A percentile compares a stretch with the other conserved stretches of the same genome.
Conservation (phyloP, 2,329 filamentous ascomycete genomes). For the Meredithiella fracta region DNA sequence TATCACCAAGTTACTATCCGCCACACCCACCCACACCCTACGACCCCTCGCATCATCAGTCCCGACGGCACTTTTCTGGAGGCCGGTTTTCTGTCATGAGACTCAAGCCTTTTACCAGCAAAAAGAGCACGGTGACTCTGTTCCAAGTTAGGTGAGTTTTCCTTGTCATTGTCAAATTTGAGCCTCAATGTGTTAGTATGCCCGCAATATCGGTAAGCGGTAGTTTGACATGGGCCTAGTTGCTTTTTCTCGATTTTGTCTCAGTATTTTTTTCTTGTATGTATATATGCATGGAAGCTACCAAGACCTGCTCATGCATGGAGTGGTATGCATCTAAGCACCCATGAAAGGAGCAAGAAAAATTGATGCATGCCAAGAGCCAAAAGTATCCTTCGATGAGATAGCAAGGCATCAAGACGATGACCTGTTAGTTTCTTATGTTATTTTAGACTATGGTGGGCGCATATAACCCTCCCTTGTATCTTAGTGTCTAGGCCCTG, state of each 20-base stretch:
- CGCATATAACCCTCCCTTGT: background rate
- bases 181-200: background rate
- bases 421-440: background rate
- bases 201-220: background rate
- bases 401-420: background rate
- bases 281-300: background rate
- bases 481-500: background rate
- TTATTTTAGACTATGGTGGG: background rate
- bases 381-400: constrained; percentile 1
- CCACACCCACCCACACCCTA: background rate
- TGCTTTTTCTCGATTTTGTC: background rate
- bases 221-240: background rate
- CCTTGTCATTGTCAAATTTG: background rate
- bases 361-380: background rate
- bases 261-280: background rate
- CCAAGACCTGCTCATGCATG: background rate
- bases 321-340: background rate
- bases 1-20: background rate
- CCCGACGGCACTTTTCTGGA: background rate
- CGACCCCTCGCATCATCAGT: background rate
- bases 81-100: constrained; percentile 7
- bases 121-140: constrained; percentile 13
- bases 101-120: constrained; percentile 14
- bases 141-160: constrained; percentile 14
- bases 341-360: background rate